Evolutionary conservation across 2,329 filamentous ascomycete genomes (phyloP).

Genomic region (Calonectria fujianensis): DNA sequence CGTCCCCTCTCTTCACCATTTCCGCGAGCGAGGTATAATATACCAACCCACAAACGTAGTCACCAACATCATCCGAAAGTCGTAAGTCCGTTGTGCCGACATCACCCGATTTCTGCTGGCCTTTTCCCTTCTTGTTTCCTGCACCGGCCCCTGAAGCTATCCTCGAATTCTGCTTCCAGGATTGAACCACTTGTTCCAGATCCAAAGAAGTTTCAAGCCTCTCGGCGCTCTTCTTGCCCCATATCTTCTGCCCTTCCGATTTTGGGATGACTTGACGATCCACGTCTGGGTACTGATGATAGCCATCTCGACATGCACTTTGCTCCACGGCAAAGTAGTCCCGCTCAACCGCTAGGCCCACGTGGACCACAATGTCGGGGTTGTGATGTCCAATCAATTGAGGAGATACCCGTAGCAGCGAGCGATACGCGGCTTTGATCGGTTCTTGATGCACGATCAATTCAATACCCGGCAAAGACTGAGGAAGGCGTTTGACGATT

Average conservation of each 20-base stretch:
- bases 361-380: constrained; percentile 19
- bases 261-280: constrained; percentile 31
- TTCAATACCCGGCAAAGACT: not conserved
- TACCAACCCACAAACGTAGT: constrained; percentile 29
- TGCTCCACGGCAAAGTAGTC: constrained; percentile 28
- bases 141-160: not conserved
- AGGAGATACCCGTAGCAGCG: constrained; percentile 8
- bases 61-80: constrained; percentile 28
- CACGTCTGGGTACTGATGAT: constrained; percentile 32
- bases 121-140: not conserved
- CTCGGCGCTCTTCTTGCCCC: constrained; percentile 32
- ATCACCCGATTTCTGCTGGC: not conserved
- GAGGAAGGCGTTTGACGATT: constrained; percentile 13
- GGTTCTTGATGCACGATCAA: constrained; percentile 19
- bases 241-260: constrained; percentile 26
- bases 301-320: constrained; percentile 19
- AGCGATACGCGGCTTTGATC: constrained; percentile 13
- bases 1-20: not conserved
- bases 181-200: constrained; percentile 16
- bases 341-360: constrained; percentile 23
- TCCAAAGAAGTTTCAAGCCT: constrained; percentile 22
- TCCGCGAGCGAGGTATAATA: constrained; percentile 24
- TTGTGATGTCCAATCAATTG: constrained; percentile 9
- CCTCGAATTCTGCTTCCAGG: constrained; percentile 10
- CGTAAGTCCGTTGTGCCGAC: not conserved